Base-by-base conservation (phyloP, 176 grass and related monocot species). In the Oryza nivara region DNA sequence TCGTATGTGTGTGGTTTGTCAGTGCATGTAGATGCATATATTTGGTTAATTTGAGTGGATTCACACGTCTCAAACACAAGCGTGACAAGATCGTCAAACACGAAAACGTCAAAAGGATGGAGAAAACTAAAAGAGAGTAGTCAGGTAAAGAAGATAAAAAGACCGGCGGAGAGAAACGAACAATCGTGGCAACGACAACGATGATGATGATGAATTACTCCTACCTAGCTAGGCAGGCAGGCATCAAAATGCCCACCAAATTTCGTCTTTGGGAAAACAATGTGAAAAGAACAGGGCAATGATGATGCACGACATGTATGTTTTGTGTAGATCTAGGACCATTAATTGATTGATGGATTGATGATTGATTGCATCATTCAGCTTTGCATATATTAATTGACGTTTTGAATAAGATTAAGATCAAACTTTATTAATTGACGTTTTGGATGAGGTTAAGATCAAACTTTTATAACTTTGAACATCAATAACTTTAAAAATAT, bases 211-310 rank as follows among this genome's bases (percentile, higher is more conserved):
- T 58, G 52, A 58, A 58, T 63, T 20, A 26, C 25, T 26, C 25
- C 25, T 26, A 11, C n/a, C 56, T 11, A 63, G 58, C 48, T 52
- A 52, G 52, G 17, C 17, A 52, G 52, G 17, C 17, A 52, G 52
- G 17, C 17, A 58, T 58, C 17, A 58, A 58, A 58, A 58, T 58
- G 16, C 20, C 58, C 58, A 22, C 58, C 58, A 63, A 63, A 44
- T 44, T 43, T 10, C 58, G 1, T 63, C 58, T 63, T 63, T 63
- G 58, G 20, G 23, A 63, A 58, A n/a, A 58, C 17, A n/a, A 23
- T 63, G 58, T 63, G 58, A 63, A 63, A 63, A 63, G 20, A 63
- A 63, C 58, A 63, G 58, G 58, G n/a, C n/a, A 63, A 63, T 63
- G 9, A 61, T 61, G 19, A 4, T 3, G 2, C 20, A 63, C 8